Base-by-base conservation (phyloP, 768 basidiomycete genomes). In the Tulasnella sp. region DNA sequence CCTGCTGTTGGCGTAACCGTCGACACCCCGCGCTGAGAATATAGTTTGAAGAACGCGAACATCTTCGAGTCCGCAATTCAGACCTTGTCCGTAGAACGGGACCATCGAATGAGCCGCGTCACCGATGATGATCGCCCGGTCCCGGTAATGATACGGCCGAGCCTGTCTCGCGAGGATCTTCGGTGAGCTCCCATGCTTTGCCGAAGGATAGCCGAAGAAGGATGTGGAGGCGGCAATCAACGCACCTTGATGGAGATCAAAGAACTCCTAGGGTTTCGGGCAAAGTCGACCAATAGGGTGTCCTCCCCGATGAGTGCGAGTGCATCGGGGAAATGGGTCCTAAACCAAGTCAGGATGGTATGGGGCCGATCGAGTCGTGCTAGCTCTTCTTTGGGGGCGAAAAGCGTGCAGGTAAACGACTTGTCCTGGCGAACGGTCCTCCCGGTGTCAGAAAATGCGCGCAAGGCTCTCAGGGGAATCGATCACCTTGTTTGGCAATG, bases 61-160 rank as follows among this genome's bases (percentile, higher is more conserved):
- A 85, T 99, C 97, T 86, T 99, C 97, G 76, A 99, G 89, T 21
- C 97, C 97, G 84, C 97, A 98, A 84, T 99, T 99, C 82, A 99
- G 89, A 58, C 97, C 97, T 88, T 99, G 97, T 62, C 97, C 94
- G 84, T 94, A 96, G 87, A 96, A 97, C 81, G 97, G 97, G n/a
- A 97, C 96, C 96, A 99, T 98, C 62, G 95, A 93, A 85, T 99
- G 97, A 16, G 96, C 95, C 56, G 97, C 93, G 85, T 99, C 97
- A 78, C 97, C 97, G 74, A 99, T 86, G 78, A 99, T 89, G 52
- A 99, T 89, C 81, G 88, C 95, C 82, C 94, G 89, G 86, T 95
- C 94, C 86, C 90, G 89, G 88, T 95, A 95, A 85, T 98, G 95
- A 86, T 96, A 97, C 74, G 95, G 96, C 80, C 88, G 91, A 82